phyloP scores from a whole-genome alignment of 192 early-diverging fungal genomes.

The Coemansia sp. region DNA sequence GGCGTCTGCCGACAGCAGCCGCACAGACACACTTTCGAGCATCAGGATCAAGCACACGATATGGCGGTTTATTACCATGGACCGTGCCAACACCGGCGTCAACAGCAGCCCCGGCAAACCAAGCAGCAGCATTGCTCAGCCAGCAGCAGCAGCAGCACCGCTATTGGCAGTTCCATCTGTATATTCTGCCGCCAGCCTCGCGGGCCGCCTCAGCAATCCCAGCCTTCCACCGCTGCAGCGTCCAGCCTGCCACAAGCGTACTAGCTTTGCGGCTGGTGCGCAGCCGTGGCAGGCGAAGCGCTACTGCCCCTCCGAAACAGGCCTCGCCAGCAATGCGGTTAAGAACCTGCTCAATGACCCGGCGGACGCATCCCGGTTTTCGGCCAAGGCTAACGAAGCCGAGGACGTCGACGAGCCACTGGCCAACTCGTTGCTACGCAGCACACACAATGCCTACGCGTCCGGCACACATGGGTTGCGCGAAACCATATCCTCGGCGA shows the following conservation, averaged over 20 bases:
- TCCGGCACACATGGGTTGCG: not conserved
- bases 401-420: conserved; percentile 30
- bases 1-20: too few species aligned
- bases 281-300: not conserved
- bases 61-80: conserved; percentile 12
- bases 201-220: too few species aligned
- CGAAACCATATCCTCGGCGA: not conserved
- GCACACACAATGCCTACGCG: not conserved
- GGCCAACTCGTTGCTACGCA: conserved; percentile 7
- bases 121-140: too few species aligned
- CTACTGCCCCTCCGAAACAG: too few species aligned
- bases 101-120: too few species aligned
- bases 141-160: not conserved
- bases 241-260: too few species aligned
- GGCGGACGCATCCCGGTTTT: not conserved
- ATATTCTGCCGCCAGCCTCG: too few species aligned
- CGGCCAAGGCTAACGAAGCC: not conserved
- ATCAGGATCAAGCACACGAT: conserved; percentile 8
- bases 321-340: conserved; percentile 27
- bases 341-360: conserved; percentile 23
- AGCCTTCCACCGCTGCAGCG: too few species aligned
- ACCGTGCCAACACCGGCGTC: too few species aligned
- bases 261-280: not conserved
- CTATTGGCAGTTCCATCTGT: not conserved
- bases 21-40: too few species aligned